These are phyloP conservation scores for Arctostaphylos glauca DNA, from an alignment of 148 eudicot species.

Conservation along the genomic window DNA sequence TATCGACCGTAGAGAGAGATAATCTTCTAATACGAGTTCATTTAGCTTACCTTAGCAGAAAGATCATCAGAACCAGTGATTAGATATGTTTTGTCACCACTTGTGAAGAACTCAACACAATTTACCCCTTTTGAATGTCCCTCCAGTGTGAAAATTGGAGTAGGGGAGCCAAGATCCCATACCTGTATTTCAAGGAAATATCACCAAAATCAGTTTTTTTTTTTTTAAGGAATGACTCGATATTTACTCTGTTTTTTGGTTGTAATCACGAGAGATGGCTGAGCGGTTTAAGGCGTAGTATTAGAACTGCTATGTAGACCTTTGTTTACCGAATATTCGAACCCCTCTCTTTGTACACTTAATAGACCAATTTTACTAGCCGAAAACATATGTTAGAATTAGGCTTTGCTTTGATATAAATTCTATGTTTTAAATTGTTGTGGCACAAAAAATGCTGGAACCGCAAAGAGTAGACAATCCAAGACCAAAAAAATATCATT, in stretches of 20 bases:
- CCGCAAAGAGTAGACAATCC: too few species aligned
- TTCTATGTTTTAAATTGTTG: too few species aligned
- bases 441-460: too few species aligned
- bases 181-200: slow-evolving; percentile 28
- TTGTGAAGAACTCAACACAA: slow-evolving; percentile 60
- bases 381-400: too few species aligned
- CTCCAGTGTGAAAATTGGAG: slow-evolving; percentile 52
- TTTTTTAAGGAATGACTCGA: background rate
- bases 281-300: too few species aligned
- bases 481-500: too few species aligned
- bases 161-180: slow-evolving; percentile 68
- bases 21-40: too few species aligned
- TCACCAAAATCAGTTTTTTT: background rate
- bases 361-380: background rate
- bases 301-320: background rate
- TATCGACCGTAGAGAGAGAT: too few species aligned
- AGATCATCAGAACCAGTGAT: slow-evolving; percentile 75
- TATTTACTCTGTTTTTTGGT: background rate
- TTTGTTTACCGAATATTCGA: background rate
- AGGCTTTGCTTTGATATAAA: too few species aligned
- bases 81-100: slow-evolving; percentile 51
- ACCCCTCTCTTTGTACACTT: background rate
- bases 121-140: slow-evolving; percentile 73
- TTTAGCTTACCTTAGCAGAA: slow-evolving; percentile 48
- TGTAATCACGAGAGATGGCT: too few species aligned